Percentiles rank a stretch among this genome's conserved stretches.
Evolutionary conservation across 2,329 filamentous ascomycete species (phyloP).

Genomic region (Trichophyton equinum): DNA sequence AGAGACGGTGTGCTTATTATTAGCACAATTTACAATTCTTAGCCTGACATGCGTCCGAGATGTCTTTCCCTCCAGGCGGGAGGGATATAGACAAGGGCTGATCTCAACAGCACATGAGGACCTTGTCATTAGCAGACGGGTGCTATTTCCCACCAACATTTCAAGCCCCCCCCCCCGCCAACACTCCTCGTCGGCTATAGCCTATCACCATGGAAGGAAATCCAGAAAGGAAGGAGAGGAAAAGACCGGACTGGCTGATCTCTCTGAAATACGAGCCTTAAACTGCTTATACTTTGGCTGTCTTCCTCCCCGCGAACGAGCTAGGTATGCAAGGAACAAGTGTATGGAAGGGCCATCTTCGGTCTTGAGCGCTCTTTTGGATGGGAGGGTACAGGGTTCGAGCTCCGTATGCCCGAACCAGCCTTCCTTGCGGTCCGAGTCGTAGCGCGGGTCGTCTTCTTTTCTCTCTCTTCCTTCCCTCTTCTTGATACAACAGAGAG

Average conservation of each 20-base stretch:
- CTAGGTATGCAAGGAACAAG: background rate
- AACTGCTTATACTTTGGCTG: background rate
- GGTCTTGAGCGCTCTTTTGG: background rate
- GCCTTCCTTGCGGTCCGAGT: background rate
- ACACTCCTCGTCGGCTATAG: background rate
- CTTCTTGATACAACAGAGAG: background rate
- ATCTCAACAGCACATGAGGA: background rate
- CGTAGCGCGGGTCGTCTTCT: too few relatives aligned
- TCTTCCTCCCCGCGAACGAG: background rate
- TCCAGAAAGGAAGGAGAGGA: constrained; percentile 2
- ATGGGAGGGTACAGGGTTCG: background rate
- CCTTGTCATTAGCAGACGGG: background rate
- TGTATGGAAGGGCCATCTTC: background rate
- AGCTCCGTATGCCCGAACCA: background rate
- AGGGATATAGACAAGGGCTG: background rate
- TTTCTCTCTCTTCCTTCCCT: too few relatives aligned
- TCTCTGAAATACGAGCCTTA: constrained; percentile 1
- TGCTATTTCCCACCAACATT: background rate
- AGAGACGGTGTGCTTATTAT: background rate
- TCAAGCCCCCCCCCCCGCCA: background rate
- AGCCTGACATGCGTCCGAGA: background rate
- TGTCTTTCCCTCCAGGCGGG: background rate
- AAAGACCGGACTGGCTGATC: background rate
- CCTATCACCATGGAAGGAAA: constrained; percentile 1
- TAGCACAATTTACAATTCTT: background rate